phyloP scores from a whole-genome alignment of 768 basidiomycete species.

The Candolleomyces aberdarensis region DNA sequence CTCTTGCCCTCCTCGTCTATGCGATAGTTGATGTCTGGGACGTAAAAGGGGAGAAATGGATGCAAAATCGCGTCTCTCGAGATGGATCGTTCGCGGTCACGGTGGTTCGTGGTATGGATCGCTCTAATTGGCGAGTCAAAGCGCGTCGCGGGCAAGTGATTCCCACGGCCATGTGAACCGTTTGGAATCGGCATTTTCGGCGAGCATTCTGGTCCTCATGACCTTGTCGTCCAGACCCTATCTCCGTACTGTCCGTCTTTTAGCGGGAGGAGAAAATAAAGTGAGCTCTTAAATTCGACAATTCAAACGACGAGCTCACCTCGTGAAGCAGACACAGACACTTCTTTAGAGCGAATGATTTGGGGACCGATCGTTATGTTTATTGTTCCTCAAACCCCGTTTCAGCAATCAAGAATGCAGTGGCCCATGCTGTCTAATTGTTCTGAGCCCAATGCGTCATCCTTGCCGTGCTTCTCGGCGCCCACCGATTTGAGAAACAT shows the following conservation, averaged over 20 bases:
- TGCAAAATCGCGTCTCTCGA: not conserved
- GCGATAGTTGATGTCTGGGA: not conserved
- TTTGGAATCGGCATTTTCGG: not conserved
- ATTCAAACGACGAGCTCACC: too few relatives aligned
- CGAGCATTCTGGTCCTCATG: not conserved
- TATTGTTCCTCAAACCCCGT: too few relatives aligned
- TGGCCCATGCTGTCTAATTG: too few relatives aligned
- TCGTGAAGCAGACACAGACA: too few relatives aligned
- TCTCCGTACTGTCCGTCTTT: not conserved
- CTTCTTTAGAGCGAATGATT: too few relatives aligned
- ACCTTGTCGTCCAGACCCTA: not conserved
- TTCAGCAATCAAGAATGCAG: too few relatives aligned
- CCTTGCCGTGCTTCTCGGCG: not conserved
- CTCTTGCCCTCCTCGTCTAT: not conserved
- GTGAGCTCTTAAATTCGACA: too few relatives aligned
- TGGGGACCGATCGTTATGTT: too few relatives aligned
- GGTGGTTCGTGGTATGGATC: not conserved
- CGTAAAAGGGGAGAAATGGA: not conserved
- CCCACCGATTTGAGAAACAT: not conserved
- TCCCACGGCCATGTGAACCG: not conserved
- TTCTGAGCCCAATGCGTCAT: too few relatives aligned
- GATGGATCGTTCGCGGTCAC: not conserved
- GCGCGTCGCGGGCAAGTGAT: not conserved
- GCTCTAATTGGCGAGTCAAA: not conserved
- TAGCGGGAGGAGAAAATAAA: not conserved